Evolutionary conservation across 768 basidiomycete species (phyloP), one percentile per base, ranked within the genome.

Genomic region (Panellus pusillus): DNA sequence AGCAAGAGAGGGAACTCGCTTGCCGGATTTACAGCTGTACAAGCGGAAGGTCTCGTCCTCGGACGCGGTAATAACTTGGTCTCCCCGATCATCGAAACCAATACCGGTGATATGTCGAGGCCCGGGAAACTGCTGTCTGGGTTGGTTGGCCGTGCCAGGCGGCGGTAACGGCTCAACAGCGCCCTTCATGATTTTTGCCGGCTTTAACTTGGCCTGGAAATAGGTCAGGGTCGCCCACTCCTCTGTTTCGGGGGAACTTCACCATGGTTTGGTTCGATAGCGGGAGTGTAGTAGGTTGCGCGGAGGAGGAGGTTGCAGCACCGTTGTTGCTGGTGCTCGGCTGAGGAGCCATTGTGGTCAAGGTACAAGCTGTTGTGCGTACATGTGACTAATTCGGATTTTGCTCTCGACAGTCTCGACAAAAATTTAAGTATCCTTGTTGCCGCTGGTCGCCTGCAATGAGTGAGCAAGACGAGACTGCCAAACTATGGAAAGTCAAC

Each of bases 401-500:
- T 50, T 50, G 11, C 37, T 37, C 27, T 17, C 4, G 32, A 35
- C 32, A 6, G 6, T 12, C 19, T 45, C 29, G 9, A 35, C 36
- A 0, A n/a, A 7, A 55, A 49, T 54, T 37, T 17, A 29, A 40
- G 32, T 31, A 27, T 37, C 36, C 41, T 14, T 44, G 42, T 37
- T 40, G 32, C 15, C 32, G 15, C 35, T 44, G 15, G 39, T 66
- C 61, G 31, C 47, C 54, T 54, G 51, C 59, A 58, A 88, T 90
- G 86, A 74, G 78, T 60, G 87, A 90, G 62, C 72, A 73, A 63
- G 89, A 91, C 73, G 90, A 92, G 70, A 82, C 86, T 56, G 89
- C 94, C 54, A 86, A 86, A 66, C 79, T 98, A 66, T 98, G 94
- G 93, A 89, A 95, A 66, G 94, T 98, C 58, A 93, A 93, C 71